Percentiles rank a stretch among this genome's conserved stretches.
Conservation (phyloP, 192 early-diverging fungal species). For the Rhizoclosmatium sp. region DNA sequence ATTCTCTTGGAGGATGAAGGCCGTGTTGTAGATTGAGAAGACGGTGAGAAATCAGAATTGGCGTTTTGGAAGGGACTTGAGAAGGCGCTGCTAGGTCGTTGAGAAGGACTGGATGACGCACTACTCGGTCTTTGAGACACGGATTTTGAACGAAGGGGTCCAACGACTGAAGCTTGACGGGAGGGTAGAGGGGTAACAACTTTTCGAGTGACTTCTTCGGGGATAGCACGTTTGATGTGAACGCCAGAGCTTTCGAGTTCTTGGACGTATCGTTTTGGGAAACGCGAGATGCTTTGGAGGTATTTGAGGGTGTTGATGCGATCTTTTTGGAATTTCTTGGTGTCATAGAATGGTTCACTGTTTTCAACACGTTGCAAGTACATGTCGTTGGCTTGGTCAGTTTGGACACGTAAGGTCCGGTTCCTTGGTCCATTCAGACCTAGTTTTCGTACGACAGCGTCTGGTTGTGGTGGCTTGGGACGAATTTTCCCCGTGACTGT, state of each 20-base stretch:
- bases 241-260: conserved; percentile 6
- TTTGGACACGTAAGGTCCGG: conserved; percentile 20
- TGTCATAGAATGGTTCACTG: not conserved
- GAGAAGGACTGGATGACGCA: no score
- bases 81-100: no score
- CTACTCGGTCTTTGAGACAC: no score
- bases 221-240: not conserved
- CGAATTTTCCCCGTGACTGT: not conserved
- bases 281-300: conserved; percentile 34
- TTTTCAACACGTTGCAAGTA: conserved; percentile 32
- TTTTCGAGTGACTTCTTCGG: not conserved
- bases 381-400: conserved; percentile 30
- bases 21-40: no score
- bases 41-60: no score
- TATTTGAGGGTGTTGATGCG: conserved; percentile 16
- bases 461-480: conserved; percentile 5
- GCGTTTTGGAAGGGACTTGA: no score
- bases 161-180: no score
- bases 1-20: no score
- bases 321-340: conserved; percentile 17
- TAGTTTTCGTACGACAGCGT: conserved; percentile 6
- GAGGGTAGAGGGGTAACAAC: not conserved
- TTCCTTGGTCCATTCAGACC: conserved; percentile 34
- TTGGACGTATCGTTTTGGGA: conserved; percentile 28
- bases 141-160: no score